Evolutionary conservation across 1,139 yeast species (phyloP), one percentile per base, ranked within the genome.

Genomic region (Protomyces lactucae-debilis): DNA sequence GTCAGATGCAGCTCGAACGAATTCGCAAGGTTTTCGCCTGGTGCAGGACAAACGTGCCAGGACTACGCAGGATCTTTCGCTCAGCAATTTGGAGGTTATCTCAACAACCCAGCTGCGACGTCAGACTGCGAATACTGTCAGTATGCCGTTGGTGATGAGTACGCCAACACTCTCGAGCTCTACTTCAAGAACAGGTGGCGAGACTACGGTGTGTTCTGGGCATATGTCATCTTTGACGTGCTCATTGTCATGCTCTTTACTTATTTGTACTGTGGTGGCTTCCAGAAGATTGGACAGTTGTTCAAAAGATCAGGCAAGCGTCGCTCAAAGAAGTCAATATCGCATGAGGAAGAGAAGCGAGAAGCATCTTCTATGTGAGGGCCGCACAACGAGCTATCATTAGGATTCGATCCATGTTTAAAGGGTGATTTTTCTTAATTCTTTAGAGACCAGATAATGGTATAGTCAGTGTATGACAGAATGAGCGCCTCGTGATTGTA

Each of bases 51-150:
- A 74, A 84, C 87, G 0, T 87, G 95, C 76, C 80, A 78, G 10
- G 75, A 79, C 56, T 87, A 77, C 73, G 78, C 84, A 72, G 72
- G 71, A 0, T 59, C 71, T 0, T 76, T 72, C 65, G 75, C 79
- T 65, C 70, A 72, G 0, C 72, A 73, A 10, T 74, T 75, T 36
- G 74, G 78, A 35, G 95, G 95, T 43, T 83, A 84, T 69, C 70
- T 87, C 51, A 71, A 71, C 2, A 79, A 86, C 68, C 85, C 86
- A 18, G 70, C 76, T 25, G 83, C 82, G 36, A 80, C 86, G 2
- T 66, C 77, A 3, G 68, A 77, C 57, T 88, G 95, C 76, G 81
- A 80, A 14, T 85, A 81, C 73, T 87, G 95, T 75, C 71, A 78
- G 48, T 82, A 79, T 71, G 68, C 76, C 0, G 76, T 75, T 64